Evolutionary conservation across 2,329 filamentous ascomycete genomes (phyloP).

Genomic region (Claviceps digitariae): DNA sequence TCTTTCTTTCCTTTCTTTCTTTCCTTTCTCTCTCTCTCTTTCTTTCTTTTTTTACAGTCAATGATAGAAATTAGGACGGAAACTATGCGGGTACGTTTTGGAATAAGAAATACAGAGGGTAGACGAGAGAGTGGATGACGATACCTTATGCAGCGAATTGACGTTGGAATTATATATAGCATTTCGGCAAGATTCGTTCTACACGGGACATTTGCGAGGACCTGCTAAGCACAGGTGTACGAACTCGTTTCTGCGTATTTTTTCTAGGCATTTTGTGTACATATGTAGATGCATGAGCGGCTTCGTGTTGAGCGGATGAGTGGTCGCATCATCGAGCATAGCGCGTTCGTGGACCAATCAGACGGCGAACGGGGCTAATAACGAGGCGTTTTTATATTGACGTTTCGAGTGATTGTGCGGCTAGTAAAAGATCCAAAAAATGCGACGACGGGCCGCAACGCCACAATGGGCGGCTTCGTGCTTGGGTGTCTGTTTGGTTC

Average conservation of each 20-base stretch:
- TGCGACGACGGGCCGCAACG: background rate
- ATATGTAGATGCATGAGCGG: background rate
- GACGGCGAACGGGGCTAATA: background rate
- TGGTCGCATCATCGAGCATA: background rate
- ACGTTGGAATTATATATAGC: background rate
- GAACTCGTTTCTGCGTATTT: no score
- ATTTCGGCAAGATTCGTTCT: background rate
- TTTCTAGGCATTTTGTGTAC: no score
- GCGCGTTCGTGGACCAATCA: background rate
- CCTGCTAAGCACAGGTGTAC: background rate
- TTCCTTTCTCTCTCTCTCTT: background rate
- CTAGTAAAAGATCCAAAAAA: background rate
- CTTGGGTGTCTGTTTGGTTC: background rate
- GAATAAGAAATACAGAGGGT: background rate
- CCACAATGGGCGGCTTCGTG: background rate
- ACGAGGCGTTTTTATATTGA: background rate
- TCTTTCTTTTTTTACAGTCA: background rate
- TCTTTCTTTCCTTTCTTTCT: background rate
- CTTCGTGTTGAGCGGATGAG: background rate
- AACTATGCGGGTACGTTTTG: background rate
- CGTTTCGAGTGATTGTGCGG: no score
- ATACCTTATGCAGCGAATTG: slow-evolving; percentile 1
- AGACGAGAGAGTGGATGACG: background rate
- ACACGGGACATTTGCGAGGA: background rate
- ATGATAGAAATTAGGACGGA: background rate